These are phyloP conservation scores for Pyrenula aspistea DNA, from an alignment of 495 filamentous ascomycete species.

Conservation along the genomic window DNA sequence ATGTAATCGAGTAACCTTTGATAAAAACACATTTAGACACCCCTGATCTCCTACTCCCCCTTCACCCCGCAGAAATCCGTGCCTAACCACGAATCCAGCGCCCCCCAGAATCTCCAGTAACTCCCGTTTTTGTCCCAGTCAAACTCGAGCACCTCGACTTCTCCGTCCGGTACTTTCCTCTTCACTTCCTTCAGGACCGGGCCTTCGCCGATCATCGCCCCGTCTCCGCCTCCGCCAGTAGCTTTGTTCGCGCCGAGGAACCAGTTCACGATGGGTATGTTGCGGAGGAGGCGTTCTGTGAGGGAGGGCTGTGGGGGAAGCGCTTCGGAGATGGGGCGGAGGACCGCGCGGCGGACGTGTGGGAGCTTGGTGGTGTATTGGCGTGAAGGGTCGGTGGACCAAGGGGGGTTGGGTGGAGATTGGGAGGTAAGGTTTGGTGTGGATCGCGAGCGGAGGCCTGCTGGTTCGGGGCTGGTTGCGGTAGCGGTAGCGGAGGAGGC, in stretches of 20 bases:
- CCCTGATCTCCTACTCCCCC: slow-evolving; percentile 36
- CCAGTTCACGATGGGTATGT: slow-evolving; percentile 54
- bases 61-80: slow-evolving; percentile 40
- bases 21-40: too few relatives aligned
- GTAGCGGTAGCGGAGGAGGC: slow-evolving; percentile 54
- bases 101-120: slow-evolving; percentile 59
- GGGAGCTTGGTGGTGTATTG: slow-evolving; percentile 41
- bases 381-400: neutral
- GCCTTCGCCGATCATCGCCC: slow-evolving; percentile 56
- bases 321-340: slow-evolving; percentile 42
- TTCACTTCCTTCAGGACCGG: slow-evolving; percentile 67
- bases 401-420: slow-evolving; percentile 16
- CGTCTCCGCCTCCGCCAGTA: slow-evolving; percentile 19
- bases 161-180: slow-evolving; percentile 12
- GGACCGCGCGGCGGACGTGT: slow-evolving; percentile 37
- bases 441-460: slow-evolving; percentile 25
- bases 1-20: too few relatives aligned
- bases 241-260: slow-evolving; percentile 38
- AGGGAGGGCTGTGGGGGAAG: slow-evolving; percentile 51
- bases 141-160: slow-evolving; percentile 23
- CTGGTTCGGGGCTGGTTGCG: slow-evolving; percentile 10
- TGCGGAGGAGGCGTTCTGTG: slow-evolving; percentile 45
- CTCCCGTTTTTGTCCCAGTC: slow-evolving; percentile 62
- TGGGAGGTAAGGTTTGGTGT: slow-evolving; percentile 18
- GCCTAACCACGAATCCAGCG: slow-evolving; percentile 29